Evolutionary conservation across 2,329 filamentous ascomycete genomes (phyloP).

Genomic region (Sporothrix schenckii): DNA sequence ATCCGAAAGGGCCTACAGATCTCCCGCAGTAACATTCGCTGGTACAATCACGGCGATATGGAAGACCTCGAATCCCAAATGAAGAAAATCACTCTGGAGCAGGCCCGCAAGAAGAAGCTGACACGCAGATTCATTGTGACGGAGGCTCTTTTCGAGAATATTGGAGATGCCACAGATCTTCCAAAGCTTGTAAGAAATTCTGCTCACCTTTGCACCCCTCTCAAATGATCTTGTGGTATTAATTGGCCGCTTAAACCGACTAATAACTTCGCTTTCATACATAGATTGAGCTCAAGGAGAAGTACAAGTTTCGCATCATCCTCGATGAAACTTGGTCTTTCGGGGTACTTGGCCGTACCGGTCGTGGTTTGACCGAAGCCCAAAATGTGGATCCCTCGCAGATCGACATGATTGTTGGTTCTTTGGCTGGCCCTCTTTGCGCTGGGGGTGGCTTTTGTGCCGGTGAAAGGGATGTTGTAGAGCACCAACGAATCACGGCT

Average conservation of each 20-base stretch:
- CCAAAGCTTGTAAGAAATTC: slow-evolving; percentile 71
- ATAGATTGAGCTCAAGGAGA: slow-evolving; percentile 86
- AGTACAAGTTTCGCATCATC: slow-evolving; percentile 97
- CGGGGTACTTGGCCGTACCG: slow-evolving; percentile 87
- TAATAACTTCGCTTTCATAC: background rate
- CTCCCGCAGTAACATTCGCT: slow-evolving; percentile 84
- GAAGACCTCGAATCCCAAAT: slow-evolving; percentile 86
- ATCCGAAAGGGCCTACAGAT: slow-evolving; percentile 95
- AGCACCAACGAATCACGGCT: slow-evolving; percentile 92
- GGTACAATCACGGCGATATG: slow-evolving; percentile 97
- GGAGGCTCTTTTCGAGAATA: slow-evolving; percentile 89
- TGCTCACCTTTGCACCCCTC: background rate
- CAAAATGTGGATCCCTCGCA: slow-evolving; percentile 93
- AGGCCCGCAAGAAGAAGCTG: slow-evolving; percentile 78
- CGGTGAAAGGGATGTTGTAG: slow-evolving; percentile 85
- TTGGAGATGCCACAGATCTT: slow-evolving; percentile 81
- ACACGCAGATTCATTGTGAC: slow-evolving; percentile 95
- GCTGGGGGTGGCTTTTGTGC: slow-evolving; percentile 96
- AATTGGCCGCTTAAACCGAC: background rate
- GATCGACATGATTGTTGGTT: slow-evolving; percentile 96
- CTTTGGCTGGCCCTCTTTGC: slow-evolving; percentile 84
- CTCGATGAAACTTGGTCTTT: slow-evolving; percentile 98
- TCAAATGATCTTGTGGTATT: background rate
- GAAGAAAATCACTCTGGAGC: slow-evolving; percentile 82
- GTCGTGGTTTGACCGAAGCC: slow-evolving; percentile 89